phyloP scores from a whole-genome alignment of 108 stramenopile species.

The Mayamaea pseudoterrestris region DNA sequence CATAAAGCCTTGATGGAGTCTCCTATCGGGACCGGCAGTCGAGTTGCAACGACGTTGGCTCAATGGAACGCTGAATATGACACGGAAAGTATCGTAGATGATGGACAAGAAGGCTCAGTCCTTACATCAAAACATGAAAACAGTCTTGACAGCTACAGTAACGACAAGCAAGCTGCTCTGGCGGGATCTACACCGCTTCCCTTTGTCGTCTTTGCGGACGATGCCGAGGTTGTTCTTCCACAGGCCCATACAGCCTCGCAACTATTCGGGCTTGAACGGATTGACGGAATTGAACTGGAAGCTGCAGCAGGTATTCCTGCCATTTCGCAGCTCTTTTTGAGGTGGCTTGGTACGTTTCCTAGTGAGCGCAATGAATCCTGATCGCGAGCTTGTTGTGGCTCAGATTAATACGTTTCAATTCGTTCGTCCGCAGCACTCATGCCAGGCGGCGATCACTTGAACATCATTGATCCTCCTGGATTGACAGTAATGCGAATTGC shows the following conservation, averaged over 20 bases:
- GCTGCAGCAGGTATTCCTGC: slow-evolving; percentile 71
- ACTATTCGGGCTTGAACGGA: slow-evolving; percentile 75
- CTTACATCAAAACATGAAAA: no score
- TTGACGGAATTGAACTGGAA: slow-evolving; percentile 77
- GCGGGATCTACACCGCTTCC: slow-evolving; percentile 46
- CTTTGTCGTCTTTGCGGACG: slow-evolving; percentile 71
- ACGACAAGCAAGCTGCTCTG: background rate
- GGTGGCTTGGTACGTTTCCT: slow-evolving; percentile 52
- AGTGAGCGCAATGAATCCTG: background rate
- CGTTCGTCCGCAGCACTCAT: slow-evolving; percentile 74
- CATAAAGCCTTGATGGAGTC: slow-evolving; percentile 42
- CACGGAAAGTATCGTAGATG: slow-evolving; percentile 15
- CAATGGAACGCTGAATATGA: slow-evolving; percentile 68
- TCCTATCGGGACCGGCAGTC: slow-evolving; percentile 9
- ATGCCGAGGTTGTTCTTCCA: slow-evolving; percentile 79
- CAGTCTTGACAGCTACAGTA: slow-evolving; percentile 2
- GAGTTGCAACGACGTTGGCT: slow-evolving; percentile 36
- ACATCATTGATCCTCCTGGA: slow-evolving; percentile 78
- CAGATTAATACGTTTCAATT: no score
- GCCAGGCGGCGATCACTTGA: slow-evolving; percentile 83
- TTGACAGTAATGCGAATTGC: slow-evolving; percentile 83
- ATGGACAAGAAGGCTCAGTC: no score
- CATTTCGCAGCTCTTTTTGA: slow-evolving; percentile 62
- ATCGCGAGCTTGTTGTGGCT: no score
- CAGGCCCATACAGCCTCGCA: slow-evolving; percentile 77